A percentile compares a stretch with the other conserved stretches of the same genome.
Conservation (phyloP, 345 rosid species). For the Eucalyptus regnans region DNA sequence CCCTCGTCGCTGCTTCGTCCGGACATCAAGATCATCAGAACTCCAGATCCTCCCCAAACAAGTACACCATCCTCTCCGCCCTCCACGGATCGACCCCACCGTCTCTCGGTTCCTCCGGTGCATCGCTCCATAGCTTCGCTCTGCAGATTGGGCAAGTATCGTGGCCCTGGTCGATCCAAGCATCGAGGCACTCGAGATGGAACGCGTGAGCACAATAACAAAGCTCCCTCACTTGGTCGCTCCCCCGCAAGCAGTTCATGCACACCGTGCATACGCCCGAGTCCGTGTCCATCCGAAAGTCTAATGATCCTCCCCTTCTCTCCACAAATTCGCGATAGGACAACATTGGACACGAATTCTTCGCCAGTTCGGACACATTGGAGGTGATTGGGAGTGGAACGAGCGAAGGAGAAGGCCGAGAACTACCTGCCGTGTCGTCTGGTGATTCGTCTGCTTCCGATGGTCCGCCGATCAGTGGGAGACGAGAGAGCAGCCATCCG, state of each 20-base stretch:
- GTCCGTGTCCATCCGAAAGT: not conserved
- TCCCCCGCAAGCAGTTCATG: not conserved
- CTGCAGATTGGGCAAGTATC: not conserved
- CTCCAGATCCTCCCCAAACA: constrained; percentile 2
- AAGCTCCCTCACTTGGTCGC: not conserved
- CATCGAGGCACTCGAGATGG: not conserved
- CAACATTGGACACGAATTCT: not conserved
- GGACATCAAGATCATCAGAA: not conserved
- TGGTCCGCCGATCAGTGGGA: not conserved
- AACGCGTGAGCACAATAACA: not conserved
- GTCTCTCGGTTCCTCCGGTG: not conserved
- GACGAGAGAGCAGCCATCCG: not conserved
- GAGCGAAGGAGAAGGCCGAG: not conserved
- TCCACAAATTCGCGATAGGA: not conserved
- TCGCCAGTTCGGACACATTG: not conserved
- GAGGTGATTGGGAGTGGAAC: not conserved
- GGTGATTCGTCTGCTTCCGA: not conserved
- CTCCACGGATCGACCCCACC: not conserved
- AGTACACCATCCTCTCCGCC: constrained; percentile 4
- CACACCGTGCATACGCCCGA: not conserved
- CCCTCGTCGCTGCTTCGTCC: not conserved
- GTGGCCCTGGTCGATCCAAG: not conserved
- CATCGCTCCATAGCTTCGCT: not conserved
- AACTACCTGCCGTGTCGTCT: not conserved
- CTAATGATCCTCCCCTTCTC: not conserved